These are phyloP conservation scores for Diaporthe citrichinensis DNA, from an alignment of 2,329 filamentous ascomycete species.

Conservation along the genomic window DNA sequence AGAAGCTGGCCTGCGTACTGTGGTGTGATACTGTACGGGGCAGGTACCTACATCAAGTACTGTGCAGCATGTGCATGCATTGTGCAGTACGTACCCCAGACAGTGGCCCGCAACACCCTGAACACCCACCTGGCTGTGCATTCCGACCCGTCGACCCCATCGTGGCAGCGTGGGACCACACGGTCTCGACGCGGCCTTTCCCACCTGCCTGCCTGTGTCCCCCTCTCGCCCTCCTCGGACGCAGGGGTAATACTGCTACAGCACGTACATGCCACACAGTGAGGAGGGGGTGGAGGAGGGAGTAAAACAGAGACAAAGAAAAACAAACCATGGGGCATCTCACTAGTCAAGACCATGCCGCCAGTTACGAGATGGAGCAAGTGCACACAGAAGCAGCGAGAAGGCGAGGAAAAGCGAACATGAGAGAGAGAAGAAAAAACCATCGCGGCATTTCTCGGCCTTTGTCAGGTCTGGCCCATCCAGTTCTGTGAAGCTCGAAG, in stretches of 20 bases:
- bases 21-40: constrained; percentile 24
- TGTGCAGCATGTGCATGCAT: not conserved
- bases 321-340: constrained; percentile 3
- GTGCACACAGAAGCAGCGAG: not conserved
- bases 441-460: constrained; percentile 33
- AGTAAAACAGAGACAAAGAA: not conserved
- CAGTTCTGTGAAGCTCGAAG: constrained; percentile 23
- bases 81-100: constrained; percentile 32
- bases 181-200: constrained; percentile 35
- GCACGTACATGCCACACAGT: constrained; percentile 12
- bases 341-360: not conserved
- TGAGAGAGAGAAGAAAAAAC: not conserved
- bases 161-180: constrained; percentile 31
- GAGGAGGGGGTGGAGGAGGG: not conserved
- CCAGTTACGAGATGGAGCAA: not conserved
- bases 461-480: not conserved
- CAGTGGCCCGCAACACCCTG: constrained; percentile 10
- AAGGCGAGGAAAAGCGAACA: not conserved
- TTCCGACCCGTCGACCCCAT: constrained; percentile 33
- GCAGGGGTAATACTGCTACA: constrained; percentile 27
- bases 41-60: not conserved
- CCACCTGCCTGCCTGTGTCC: constrained; percentile 6
- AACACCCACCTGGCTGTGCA: constrained; percentile 36
- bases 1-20: constrained; percentile 10
- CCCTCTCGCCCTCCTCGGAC: constrained; percentile 12